Percentiles rank a stretch among this genome's conserved stretches.
Conservation (phyloP, 176 grass and related monocot genomes). For the Bromus sterilis region DNA sequence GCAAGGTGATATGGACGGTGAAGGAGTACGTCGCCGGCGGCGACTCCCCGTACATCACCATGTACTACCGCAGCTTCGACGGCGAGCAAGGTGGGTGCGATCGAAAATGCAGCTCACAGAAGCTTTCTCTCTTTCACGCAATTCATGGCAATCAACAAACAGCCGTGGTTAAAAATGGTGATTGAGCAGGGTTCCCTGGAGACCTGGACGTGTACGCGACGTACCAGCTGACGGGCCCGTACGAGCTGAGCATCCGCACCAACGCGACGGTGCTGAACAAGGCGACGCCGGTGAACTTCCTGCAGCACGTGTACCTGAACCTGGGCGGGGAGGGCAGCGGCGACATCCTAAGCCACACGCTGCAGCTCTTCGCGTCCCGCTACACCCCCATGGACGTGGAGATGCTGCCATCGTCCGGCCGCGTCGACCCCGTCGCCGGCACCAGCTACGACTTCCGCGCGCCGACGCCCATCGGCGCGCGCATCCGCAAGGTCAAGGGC, state of each 20-base stretch:
- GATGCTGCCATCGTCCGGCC: conserved; percentile 53
- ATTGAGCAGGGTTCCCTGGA: conserved; percentile 59
- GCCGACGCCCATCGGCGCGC: conserved; percentile 37
- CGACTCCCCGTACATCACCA: conserved; percentile 58
- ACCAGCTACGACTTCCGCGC: conserved; percentile 55
- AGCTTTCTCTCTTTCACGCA: neutral
- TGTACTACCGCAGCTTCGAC: conserved; percentile 76
- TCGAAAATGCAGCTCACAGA: neutral
- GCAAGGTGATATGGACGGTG: conserved; percentile 61
- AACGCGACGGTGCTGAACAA: conserved; percentile 43
- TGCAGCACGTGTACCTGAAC: conserved; percentile 71
- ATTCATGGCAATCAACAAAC: too few relatives aligned
- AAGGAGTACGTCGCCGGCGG: conserved; percentile 52
- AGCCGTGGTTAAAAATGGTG: neutral
- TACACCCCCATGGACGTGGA: conserved; percentile 34
- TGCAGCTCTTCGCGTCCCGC: conserved; percentile 55
- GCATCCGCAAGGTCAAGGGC: conserved; percentile 36
- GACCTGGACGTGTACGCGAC: conserved; percentile 68
- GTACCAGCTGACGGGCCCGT: conserved; percentile 47
- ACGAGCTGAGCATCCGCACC: conserved; percentile 48
- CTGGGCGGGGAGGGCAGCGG: conserved; percentile 47
- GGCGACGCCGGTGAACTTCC: conserved; percentile 77
- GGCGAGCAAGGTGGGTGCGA: conserved; percentile 81
- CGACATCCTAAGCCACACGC: conserved; percentile 55
- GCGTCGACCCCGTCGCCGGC: conserved; percentile 34